Percentiles rank a stretch among this genome's conserved stretches.
These are phyloP conservation scores for Monilinia fructigena DNA, from an alignment of 2,329 filamentous ascomycete species.

Conservation along the genomic window DNA sequence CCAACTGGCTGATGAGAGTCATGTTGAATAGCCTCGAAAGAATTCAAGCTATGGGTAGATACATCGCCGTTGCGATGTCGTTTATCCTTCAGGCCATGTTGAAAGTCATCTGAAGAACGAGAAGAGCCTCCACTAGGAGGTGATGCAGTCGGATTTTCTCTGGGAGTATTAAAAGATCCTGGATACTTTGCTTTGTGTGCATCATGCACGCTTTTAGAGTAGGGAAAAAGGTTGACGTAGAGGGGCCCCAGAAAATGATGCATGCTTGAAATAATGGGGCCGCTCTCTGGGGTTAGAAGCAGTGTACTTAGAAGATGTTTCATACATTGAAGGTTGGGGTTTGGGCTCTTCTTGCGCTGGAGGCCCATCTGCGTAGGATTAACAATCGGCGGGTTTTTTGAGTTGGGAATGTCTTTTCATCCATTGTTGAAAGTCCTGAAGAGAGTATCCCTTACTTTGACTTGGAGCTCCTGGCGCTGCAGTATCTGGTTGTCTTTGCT, in stretches of 20 bases:
- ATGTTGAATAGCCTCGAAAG: slow-evolving; percentile 34
- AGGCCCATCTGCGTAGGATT: slow-evolving; percentile 32
- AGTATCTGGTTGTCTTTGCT: slow-evolving; percentile 19
- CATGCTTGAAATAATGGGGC: slow-evolving; percentile 13
- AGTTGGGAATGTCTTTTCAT: slow-evolving; percentile 27
- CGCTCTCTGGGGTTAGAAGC: slow-evolving; percentile 16
- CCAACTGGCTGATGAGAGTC: slow-evolving; percentile 31
- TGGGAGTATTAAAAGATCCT: slow-evolving; percentile 20
- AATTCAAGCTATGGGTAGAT: slow-evolving; percentile 27
- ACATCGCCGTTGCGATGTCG: not conserved
- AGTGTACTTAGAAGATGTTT: slow-evolving; percentile 23
- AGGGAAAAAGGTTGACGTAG: slow-evolving; percentile 5
- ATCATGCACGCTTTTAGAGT: slow-evolving; percentile 20
- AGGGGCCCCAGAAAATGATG: slow-evolving; percentile 19
- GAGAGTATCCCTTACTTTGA: slow-evolving; percentile 31
- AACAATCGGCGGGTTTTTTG: slow-evolving; percentile 29
- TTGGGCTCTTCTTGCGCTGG: slow-evolving; percentile 25
- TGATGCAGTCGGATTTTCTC: slow-evolving; percentile 23
- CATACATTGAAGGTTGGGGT: slow-evolving; percentile 38
- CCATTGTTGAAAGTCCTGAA: slow-evolving; percentile 27
- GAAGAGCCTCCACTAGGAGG: slow-evolving; percentile 38
- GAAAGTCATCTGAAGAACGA: slow-evolving; percentile 30
- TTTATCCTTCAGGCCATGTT: slow-evolving; percentile 27
- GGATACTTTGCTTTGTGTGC: slow-evolving; percentile 26
- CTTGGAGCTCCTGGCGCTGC: slow-evolving; percentile 15